Evolutionary conservation across 2,329 filamentous ascomycete species (phyloP), one percentile per base, ranked within the genome.

Genomic region (Bipolaris gigantea): DNA sequence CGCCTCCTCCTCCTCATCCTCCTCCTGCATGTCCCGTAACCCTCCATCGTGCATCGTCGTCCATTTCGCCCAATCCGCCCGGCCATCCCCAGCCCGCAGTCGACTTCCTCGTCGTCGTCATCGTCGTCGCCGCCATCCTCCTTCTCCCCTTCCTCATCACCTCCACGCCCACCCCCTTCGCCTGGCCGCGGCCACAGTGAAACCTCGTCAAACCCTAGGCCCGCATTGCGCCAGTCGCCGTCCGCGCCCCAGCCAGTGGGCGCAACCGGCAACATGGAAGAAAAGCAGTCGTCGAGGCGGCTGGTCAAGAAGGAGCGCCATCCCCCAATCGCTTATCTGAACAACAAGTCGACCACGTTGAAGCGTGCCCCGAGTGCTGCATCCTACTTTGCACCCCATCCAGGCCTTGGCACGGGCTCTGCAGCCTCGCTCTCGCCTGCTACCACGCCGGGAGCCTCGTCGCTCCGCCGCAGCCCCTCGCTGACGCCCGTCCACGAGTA

Each of bases 261-360:
- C 33, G 34, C 39, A 19, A 44, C 18, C 49, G 44, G 46, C 48
- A 51, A 21, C 43, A 66, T 60, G 56, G 59, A 64, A 46, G 60
- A 63, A 7, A 56, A 53, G 58, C 57, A 56, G 50, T 49, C 59
- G 30, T 40, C 56, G 11, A 50, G 55, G 25, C 49, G 61, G 21
- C 40, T 64, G 49, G 58, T 50, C 50, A 66, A 65, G 51, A 59
- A 59, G 48, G 57, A 57, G 27, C 55, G 60, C 25, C 47, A 53
- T 43, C 59, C 61, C 32, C 64, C 64, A 34, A 57, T 63, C 33
- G 60, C 60, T 15, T 63, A 63, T 36, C 39, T 61, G 32, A 63
- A 63, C 47, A 56, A 46, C 44, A 50, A 52, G 25, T 55, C 57
- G 34, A 57, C 52, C 34, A 67, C 55, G 13, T 50, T 64, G 10